Base-by-base conservation (phyloP, 352 stramenopile species). In the Pythium rishiriense region DNA sequence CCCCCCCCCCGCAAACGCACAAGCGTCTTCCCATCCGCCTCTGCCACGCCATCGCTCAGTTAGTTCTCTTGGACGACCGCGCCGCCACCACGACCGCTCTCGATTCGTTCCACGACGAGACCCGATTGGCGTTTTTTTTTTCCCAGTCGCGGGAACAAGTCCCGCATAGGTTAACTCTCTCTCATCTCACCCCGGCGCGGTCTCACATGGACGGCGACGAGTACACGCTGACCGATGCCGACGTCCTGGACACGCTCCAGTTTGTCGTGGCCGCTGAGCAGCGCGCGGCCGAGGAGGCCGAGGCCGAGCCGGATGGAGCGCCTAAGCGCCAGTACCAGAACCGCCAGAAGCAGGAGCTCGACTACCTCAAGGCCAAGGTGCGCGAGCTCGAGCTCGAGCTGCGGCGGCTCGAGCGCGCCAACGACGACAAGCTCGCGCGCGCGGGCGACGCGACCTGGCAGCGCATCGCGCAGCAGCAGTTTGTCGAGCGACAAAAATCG, bases 401-500 rank as follows among this genome's bases (percentile, higher is more conserved):
- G 48, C 53, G 51, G 0, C 61, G 31, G n/a, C 41, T 75, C 10
- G 68, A 73, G 48, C 35, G 58, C 12, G 68, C 74, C 22, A 73
- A 62, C 53, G 52, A 69, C 50, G 61, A 41, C 35, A 64, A 69
- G 43, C 54, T 54, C 37, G 53, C 53, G 9, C 43, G 50, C 37
- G 62, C 52, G 45, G 49, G 53, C 29, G 45, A 66, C 48, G 73
- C 68, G 22, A 66, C 76, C 14, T 82, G 74, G 71, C 68, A 79
- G 46, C 68, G 72, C 46, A 55, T 82, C 28, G 74, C 74, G 24
- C 65, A 74, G 49, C 74, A 79, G 66, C 71, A 79, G 52, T 58
- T 62, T 15, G 42, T 79, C 21, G 74, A 76, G 29, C 58, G 57
- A 17, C 71, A 79, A 42, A 69, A 75, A 49, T 55, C 66, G 11